A percentile compares a stretch with the other conserved stretches of the same genome.
Evolutionary conservation across 345 rosid species (phyloP).

Genomic region (Lenwebbia sp.): DNA sequence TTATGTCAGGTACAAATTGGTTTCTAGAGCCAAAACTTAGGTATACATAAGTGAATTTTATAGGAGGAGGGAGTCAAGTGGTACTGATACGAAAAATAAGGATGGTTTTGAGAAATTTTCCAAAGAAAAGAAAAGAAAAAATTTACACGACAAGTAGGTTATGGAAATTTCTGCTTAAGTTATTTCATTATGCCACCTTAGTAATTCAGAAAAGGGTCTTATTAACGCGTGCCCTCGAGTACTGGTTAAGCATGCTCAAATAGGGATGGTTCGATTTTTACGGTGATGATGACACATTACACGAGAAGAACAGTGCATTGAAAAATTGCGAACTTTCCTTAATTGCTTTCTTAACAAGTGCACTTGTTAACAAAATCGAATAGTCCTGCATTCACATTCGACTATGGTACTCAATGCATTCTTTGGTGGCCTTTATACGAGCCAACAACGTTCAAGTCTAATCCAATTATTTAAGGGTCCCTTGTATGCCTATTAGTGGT

Average conservation of each 20-base stretch:
- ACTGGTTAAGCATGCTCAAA: not conserved
- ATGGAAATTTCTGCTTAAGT: not conserved
- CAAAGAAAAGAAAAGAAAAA: not conserved
- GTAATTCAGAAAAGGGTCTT: not conserved
- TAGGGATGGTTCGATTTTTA: not conserved
- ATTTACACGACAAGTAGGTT: not conserved
- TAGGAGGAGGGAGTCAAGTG: not conserved
- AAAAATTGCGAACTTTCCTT: not conserved
- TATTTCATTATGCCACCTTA: not conserved
- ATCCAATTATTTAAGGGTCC: not conserved
- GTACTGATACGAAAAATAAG: not conserved
- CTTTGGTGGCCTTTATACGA: not conserved
- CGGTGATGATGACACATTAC: not conserved
- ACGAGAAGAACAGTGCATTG: not conserved
- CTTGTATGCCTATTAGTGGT: too few species aligned
- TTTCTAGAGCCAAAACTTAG: not conserved
- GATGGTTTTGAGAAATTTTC: not conserved
- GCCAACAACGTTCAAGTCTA: not conserved
- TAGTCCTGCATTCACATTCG: not conserved
- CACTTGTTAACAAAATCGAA: not conserved
- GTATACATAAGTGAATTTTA: not conserved
- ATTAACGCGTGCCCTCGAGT: not conserved
- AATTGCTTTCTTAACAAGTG: not conserved
- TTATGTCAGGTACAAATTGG: not conserved
- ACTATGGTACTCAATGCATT: not conserved